Conservation (phyloP, 345 rosid genomes). For the Limnanthes douglasii region DNA sequence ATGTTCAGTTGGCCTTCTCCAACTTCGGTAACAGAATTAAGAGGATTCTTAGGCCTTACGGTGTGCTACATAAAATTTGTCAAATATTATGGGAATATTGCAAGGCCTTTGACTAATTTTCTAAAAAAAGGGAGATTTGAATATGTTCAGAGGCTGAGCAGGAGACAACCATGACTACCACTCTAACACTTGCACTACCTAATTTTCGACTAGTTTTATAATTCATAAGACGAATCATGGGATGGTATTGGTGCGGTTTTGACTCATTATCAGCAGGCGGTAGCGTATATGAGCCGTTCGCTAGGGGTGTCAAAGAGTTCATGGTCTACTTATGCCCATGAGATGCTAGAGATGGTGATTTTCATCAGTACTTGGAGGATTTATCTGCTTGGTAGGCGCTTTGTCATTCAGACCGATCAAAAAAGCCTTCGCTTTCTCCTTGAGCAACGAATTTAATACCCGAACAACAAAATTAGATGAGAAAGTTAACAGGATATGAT, state of each 20-base stretch:
- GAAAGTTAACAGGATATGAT: not conserved
- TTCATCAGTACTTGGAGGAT: not conserved
- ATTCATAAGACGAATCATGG: not conserved
- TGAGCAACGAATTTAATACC: not conserved
- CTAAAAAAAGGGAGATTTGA: not conserved
- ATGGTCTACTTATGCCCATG: not conserved
- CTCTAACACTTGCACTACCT: not conserved
- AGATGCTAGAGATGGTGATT: not conserved
- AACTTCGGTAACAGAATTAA: not conserved
- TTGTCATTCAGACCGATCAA: not conserved
- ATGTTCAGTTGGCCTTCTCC: slow-evolving; percentile 1
- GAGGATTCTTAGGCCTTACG: not conserved
- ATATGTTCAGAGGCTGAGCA: not conserved
- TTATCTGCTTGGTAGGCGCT: not conserved
- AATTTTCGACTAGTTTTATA: not conserved
- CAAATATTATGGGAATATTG: not conserved
- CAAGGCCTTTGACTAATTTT: not conserved
- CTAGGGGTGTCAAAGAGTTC: not conserved
- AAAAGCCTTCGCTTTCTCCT: not conserved
- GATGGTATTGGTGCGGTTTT: too few relatives aligned
- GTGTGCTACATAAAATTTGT: slow-evolving; percentile 4
- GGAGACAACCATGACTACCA: not conserved
- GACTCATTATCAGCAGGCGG: not conserved
- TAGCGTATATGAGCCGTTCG: not conserved
- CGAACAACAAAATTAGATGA: not conserved